Base-by-base conservation (phyloP, 2,329 filamentous ascomycete species). In the Xylariales sp. region DNA sequence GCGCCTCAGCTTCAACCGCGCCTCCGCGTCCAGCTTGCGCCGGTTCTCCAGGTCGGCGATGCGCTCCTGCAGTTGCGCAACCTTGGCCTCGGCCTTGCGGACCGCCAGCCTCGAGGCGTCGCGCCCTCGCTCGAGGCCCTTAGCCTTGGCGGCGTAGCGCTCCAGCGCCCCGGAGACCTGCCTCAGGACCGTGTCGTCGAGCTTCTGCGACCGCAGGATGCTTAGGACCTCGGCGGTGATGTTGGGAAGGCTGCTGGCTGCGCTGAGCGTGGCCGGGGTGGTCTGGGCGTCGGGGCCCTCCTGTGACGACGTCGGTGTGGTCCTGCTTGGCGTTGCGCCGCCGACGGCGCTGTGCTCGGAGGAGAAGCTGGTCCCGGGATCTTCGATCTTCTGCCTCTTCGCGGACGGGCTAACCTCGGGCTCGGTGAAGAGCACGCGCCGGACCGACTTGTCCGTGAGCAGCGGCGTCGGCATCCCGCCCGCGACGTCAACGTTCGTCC, bases 71-170 rank as follows among this genome's bases (percentile, higher is more conserved):
- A 73, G 42, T 37, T 47, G 44, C 4, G 57, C 57, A 29, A 64
- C 60, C 35, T 52, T 56, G n/a, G 52, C 52, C 20, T 91, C 82
- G 46, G 81, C 81, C 5, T 70, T 68, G 52, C 77, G 80, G 23
- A 87, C 53, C 4, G 72, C 74, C 7, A 74, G 57, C n/a, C 85
- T 65, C 4, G 76, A 72, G 6, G 83, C 74, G 42, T 91, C 84
- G 3, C 85, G 67, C 1, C 83, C 83, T 44, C 73, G 73, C 27
- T 69, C 67, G 15, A 85, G 67, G 0, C 85, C 85, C 49, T 74
- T 76, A 0, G 72, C 69, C 36, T 69, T 72, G 36, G 80, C 60
- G 13, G 76, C 73, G 46, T 85, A 70, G 30, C 62, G 72, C 24
- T 70, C 66, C 21, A 87, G 63, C 6, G 76, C 48, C 17, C 47